These are phyloP conservation scores for Cicer cuneatum DNA, from an alignment of 306 rosid species.

Conservation along the genomic window DNA sequence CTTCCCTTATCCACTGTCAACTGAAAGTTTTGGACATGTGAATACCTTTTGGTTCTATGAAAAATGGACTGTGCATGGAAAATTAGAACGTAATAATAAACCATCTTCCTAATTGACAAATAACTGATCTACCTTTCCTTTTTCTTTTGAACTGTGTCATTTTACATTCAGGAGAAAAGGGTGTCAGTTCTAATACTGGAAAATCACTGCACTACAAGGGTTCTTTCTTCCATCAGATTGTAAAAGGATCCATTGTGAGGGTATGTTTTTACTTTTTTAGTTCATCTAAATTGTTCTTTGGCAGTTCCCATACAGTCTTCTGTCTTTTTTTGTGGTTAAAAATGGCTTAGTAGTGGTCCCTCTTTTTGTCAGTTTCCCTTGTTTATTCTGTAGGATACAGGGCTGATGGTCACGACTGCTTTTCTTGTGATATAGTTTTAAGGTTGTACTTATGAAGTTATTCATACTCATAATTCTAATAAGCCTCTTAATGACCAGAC, in stretches of 20 bases:
- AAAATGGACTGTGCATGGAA: background rate
- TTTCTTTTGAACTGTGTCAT: slow-evolving; percentile 18
- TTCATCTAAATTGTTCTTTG: slow-evolving; percentile 26
- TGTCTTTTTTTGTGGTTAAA: slow-evolving; percentile 56
- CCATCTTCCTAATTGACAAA: background rate
- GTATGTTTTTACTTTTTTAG: slow-evolving; percentile 54
- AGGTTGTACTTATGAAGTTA: slow-evolving; percentile 74
- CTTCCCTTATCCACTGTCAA: background rate
- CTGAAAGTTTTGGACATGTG: background rate
- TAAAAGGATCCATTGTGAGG: slow-evolving; percentile 71
- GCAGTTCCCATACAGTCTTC: slow-evolving; percentile 37
- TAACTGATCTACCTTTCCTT: background rate
- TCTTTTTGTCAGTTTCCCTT: slow-evolving; percentile 62
- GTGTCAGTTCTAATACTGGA: slow-evolving; percentile 78
- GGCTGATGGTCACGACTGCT: slow-evolving; percentile 84
- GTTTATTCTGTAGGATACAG: slow-evolving; percentile 96
- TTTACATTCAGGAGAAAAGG: slow-evolving; percentile 74
- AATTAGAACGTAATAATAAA: background rate
- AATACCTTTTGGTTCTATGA: background rate
- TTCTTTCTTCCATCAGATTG: slow-evolving; percentile 82
- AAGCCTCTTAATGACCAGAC: slow-evolving; percentile 53
- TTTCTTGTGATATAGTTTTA: slow-evolving; percentile 85
- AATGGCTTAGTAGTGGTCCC: slow-evolving; percentile 68
- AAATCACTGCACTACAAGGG: slow-evolving; percentile 88
- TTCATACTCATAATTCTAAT: slow-evolving; percentile 54